phyloP scores from a whole-genome alignment of 2,329 filamentous ascomycete genomes.

The Raffaelea arxii region DNA sequence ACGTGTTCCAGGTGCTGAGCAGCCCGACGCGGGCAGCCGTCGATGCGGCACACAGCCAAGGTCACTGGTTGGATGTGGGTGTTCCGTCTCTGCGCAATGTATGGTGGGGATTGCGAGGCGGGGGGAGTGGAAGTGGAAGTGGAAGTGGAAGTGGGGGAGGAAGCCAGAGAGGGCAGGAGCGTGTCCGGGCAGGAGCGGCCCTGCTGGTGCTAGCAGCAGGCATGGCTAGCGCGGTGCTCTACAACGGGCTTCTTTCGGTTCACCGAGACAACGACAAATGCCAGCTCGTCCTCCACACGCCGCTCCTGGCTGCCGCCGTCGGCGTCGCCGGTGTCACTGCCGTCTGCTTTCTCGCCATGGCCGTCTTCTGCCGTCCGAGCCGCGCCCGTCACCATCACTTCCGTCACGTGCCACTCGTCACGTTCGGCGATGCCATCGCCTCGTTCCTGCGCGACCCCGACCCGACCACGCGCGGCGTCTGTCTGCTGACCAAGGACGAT shows the following conservation, averaged over 20 bases:
- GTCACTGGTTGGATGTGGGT: conserved; percentile 43
- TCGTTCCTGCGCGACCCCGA: conserved; percentile 40
- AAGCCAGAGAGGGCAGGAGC: background rate
- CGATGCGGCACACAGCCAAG: conserved; percentile 32
- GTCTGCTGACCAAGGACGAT: conserved; percentile 37
- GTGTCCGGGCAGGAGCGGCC: background rate
- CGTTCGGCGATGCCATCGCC: conserved; percentile 39
- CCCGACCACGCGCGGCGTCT: conserved; percentile 27
- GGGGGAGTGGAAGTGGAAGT: too few relatives aligned
- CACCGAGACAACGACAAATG: conserved; percentile 17
- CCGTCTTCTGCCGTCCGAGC: background rate
- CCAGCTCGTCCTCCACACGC: conserved; percentile 30
- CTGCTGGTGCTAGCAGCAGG: background rate
- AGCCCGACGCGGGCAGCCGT: conserved; percentile 43
- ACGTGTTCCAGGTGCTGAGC: conserved; percentile 42
- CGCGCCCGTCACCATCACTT: conserved; percentile 16
- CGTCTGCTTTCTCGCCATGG: conserved; percentile 11
- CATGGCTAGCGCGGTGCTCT: conserved; percentile 3
- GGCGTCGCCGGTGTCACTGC: conserved; percentile 30
- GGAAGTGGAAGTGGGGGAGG: too few relatives aligned
- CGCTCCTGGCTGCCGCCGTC: conserved; percentile 32
- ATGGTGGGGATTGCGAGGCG: conserved; percentile 23
- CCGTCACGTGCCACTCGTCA: conserved; percentile 34
- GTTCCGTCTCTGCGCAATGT: conserved; percentile 43
- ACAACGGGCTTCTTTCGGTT: conserved; percentile 13